phyloP scores from a whole-genome alignment of 1,284 basidiomycete genomes.

The Heterobasidion parviporum region DNA sequence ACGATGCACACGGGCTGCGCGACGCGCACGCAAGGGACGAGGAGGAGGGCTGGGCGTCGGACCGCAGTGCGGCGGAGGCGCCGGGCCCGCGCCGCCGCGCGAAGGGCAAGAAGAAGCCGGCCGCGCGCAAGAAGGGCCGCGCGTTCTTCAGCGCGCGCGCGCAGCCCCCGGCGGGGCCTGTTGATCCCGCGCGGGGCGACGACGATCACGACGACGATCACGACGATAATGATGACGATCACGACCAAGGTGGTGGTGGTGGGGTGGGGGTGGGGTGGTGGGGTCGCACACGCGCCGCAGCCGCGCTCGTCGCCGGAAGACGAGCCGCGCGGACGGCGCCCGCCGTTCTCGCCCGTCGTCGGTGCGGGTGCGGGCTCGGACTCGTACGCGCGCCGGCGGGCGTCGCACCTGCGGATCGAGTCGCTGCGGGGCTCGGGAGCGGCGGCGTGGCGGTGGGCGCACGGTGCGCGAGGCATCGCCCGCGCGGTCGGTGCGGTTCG shows the following conservation, averaged over 20 bases:
- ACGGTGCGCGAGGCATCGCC: constrained; percentile 1
- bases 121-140: not conserved
- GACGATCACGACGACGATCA: not conserved
- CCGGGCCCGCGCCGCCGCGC: not conserved
- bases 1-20: too few species aligned
- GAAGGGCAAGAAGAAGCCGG: not conserved
- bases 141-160: not conserved
- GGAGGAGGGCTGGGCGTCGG: constrained; percentile 5
- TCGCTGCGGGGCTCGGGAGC: constrained; percentile 1
- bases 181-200: not conserved
- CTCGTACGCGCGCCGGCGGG: not conserved
- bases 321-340: not conserved
- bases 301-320: not conserved
- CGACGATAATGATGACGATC: not conserved
- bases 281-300: not conserved
- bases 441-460: not conserved
- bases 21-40: not conserved
- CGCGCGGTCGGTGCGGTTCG: constrained; percentile 3
- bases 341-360: not conserved
- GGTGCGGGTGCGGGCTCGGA: not conserved
- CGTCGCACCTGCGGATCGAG: constrained; percentile 1
- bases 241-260: not conserved
- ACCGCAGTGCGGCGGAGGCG: not conserved
- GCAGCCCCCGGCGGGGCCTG: not conserved
- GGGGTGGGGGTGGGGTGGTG: not conserved